These are phyloP conservation scores for Aspergillus latus DNA, from an alignment of 2,329 filamentous ascomycete genomes.

Conservation along the genomic window DNA sequence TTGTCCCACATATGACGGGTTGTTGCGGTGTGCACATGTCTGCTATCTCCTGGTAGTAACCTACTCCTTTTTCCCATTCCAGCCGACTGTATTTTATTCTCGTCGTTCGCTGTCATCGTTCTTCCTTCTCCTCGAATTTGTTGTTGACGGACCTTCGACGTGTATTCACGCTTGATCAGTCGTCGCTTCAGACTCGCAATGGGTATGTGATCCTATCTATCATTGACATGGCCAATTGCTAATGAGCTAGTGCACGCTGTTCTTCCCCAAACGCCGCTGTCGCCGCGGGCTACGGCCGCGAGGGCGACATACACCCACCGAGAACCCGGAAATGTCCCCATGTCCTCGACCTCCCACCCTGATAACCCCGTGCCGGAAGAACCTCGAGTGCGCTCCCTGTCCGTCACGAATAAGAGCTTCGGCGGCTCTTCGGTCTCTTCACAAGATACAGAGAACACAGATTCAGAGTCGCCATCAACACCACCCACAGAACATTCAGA, in stretches of 20 bases:
- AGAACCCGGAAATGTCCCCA: constrained; percentile 32
- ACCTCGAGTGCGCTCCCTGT: constrained; percentile 41
- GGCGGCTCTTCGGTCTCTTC: constrained; percentile 32
- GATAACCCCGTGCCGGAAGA: constrained; percentile 51
- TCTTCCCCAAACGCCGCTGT: constrained; percentile 20
- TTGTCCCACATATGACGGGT: background rate
- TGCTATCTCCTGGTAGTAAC: background rate
- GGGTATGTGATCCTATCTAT: constrained; percentile 17
- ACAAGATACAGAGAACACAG: constrained; percentile 37
- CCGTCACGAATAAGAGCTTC: constrained; percentile 35
- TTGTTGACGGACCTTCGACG: background rate
- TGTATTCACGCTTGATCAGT: background rate
- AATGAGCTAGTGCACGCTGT: constrained; percentile 34
- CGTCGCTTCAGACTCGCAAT: constrained; percentile 16
- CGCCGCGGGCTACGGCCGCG: constrained; percentile 28
- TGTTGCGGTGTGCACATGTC: constrained; percentile 3
- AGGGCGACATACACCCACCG: constrained; percentile 24
- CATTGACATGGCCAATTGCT: constrained; percentile 1
- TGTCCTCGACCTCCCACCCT: constrained; percentile 47
- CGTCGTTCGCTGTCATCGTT: background rate
- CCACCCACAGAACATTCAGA: constrained; percentile 45
- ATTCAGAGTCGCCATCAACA: constrained; percentile 41
- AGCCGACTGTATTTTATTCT: background rate
- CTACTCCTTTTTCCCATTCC: background rate
- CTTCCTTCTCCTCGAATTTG: background rate